These are phyloP conservation scores for Cryptomeria japonica DNA, from an alignment of 75 land plant genomes.

Conservation along the genomic window DNA sequence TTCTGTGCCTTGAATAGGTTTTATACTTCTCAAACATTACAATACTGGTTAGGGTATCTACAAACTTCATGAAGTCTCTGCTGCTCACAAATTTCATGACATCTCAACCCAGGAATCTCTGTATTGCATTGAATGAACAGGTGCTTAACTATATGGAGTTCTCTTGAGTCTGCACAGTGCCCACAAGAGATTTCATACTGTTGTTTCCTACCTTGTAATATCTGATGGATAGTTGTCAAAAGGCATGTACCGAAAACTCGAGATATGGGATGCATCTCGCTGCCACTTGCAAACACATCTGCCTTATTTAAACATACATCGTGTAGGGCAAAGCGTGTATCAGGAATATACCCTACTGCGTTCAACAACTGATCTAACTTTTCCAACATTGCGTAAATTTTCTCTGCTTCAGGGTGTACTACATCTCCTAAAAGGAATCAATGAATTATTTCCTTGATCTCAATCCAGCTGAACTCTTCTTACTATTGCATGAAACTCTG, in stretches of 20 bases:
- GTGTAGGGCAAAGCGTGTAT: background rate
- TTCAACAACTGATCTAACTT: background rate
- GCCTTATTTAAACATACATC: background rate
- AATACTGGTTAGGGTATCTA: too few species aligned
- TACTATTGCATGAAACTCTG: too few species aligned
- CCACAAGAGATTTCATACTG: too few species aligned
- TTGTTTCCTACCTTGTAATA: background rate
- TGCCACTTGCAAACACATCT: background rate
- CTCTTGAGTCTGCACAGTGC: too few species aligned
- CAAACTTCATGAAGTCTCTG: too few species aligned
- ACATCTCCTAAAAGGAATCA: conserved; percentile 2
- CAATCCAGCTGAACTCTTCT: conserved; percentile 9
- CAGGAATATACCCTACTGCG: background rate
- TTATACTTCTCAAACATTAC: too few species aligned
- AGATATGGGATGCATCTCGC: background rate
- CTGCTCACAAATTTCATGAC: too few species aligned
- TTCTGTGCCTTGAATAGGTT: too few species aligned
- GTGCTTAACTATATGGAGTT: too few species aligned
- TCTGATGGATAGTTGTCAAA: background rate
- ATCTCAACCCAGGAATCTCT: too few species aligned
- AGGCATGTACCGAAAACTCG: background rate
- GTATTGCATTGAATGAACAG: too few species aligned
- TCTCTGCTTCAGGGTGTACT: background rate
- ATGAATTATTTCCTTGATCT: background rate
- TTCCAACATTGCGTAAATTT: background rate